These are phyloP conservation scores for Ettlia oleoabundans DNA, from an alignment of 139 green algal genomes.

Conservation along the genomic window DNA sequence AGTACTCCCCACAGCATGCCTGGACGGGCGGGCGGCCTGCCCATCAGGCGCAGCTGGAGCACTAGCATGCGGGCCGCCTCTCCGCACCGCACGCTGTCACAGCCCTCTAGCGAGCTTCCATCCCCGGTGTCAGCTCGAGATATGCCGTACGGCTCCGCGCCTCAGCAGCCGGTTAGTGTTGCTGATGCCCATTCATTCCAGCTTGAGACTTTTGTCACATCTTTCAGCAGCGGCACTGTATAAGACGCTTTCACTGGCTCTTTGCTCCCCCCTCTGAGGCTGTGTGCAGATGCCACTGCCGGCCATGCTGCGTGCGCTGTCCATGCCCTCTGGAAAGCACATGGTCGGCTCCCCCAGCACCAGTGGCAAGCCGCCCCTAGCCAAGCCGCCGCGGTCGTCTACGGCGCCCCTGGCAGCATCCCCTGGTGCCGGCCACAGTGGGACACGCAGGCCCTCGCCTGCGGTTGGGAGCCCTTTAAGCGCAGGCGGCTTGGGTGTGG, in stretches of 20 bases:
- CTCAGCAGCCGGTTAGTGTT: slow-evolving; percentile 4
- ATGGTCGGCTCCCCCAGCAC: not conserved
- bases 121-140: not conserved
- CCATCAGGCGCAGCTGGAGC: slow-evolving; percentile 48
- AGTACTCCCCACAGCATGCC: slow-evolving; percentile 7
- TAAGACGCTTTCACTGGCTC: too few relatives aligned
- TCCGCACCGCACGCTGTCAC: slow-evolving; percentile 28
- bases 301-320: slow-evolving; percentile 31
- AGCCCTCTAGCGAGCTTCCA: slow-evolving; percentile 5
- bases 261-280: too few relatives aligned
- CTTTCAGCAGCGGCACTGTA: not conserved
- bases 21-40: not conserved
- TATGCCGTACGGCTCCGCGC: slow-evolving; percentile 21
- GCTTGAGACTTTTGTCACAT: not conserved
- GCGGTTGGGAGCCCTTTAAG: not conserved
- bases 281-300: slow-evolving; percentile 16
- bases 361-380: not conserved
- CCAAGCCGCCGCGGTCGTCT: slow-evolving; percentile 6
- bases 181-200: not conserved
- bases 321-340: not conserved
- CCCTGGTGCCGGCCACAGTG: not conserved
- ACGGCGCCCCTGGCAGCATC: not conserved
- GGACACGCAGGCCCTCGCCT: too few relatives aligned
- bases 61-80: slow-evolving; percentile 34
- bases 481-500: not conserved